These are phyloP conservation scores for Microcyclospora tardicrescens DNA, from an alignment of 2,329 filamentous ascomycete species.

Conservation along the genomic window DNA sequence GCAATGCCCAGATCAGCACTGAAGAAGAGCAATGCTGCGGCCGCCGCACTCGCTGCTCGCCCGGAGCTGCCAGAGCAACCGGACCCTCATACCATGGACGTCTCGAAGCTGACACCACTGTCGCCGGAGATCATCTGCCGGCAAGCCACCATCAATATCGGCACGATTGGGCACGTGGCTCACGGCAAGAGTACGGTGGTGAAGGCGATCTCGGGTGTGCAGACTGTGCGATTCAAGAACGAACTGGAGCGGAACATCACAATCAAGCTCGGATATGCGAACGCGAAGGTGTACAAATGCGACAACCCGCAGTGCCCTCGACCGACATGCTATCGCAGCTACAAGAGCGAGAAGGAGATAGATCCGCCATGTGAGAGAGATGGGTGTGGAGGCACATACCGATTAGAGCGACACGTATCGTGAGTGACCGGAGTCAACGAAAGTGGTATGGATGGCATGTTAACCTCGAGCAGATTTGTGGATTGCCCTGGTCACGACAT, in stretches of 20 bases:
- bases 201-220: constrained; percentile 96
- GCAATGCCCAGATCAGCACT: constrained; percentile 60
- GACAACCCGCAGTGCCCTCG: constrained; percentile 82
- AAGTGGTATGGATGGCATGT: not conserved
- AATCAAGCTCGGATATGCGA: constrained; percentile 98
- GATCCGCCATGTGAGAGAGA: constrained; percentile 92
- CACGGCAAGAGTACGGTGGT: constrained; percentile 98
- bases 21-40: constrained; percentile 57
- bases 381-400: constrained; percentile 76
- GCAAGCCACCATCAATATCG: constrained; percentile 98
- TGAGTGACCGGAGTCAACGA: constrained; percentile 36
- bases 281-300: constrained; percentile 99
- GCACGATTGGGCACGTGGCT: constrained; percentile 95
- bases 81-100: constrained; percentile 76
- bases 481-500: constrained; percentile 99
- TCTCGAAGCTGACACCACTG: constrained; percentile 66
- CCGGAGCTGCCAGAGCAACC: constrained; percentile 77
- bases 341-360: constrained; percentile 97
- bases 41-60: constrained; percentile 43
- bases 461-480: constrained; percentile 51
- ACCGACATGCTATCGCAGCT: constrained; percentile 90
- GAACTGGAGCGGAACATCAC: constrained; percentile 98
- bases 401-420: constrained; percentile 83
- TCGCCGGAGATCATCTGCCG: constrained; percentile 94
- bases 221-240: constrained; percentile 99